phyloP scores from a whole-genome alignment of 345 rosid species.

The Luvunga scandens region DNA sequence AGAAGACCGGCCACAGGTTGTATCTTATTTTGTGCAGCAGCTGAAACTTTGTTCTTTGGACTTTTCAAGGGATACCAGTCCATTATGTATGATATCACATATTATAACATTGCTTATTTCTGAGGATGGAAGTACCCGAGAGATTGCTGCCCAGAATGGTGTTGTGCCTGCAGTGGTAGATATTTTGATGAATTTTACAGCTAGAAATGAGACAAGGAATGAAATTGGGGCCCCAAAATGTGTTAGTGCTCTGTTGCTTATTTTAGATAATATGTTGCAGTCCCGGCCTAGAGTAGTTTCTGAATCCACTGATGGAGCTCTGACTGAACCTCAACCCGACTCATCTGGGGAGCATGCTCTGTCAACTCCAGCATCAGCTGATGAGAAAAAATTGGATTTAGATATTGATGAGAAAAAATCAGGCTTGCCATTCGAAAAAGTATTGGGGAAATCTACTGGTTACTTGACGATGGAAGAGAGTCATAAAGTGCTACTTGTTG shows the following conservation, averaged over 20 bases:
- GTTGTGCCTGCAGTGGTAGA: slow-evolving; percentile 59
- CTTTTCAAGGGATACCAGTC: slow-evolving; percentile 60
- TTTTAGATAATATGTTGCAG: slow-evolving; percentile 84
- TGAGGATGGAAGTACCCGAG: slow-evolving; percentile 75
- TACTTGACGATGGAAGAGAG: slow-evolving; percentile 74
- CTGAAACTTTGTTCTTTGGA: slow-evolving; percentile 74
- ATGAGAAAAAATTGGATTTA: slow-evolving; percentile 37
- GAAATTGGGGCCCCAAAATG: slow-evolving; percentile 75
- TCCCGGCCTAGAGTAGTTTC: slow-evolving; percentile 52
- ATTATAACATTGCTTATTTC: slow-evolving; percentile 74
- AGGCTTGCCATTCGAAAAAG: slow-evolving; percentile 44
- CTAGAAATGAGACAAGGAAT: slow-evolving; percentile 43
- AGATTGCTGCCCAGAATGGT: slow-evolving; percentile 78
- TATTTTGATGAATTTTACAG: slow-evolving; percentile 63
- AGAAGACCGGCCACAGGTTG: slow-evolving; percentile 76
- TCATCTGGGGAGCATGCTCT: slow-evolving; percentile 35
- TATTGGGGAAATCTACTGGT: slow-evolving; percentile 82
- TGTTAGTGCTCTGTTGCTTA: slow-evolving; percentile 76
- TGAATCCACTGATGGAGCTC: slow-evolving; percentile 47
- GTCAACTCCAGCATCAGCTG: slow-evolving; percentile 28
- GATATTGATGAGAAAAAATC: slow-evolving; percentile 54
- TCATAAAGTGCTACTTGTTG: slow-evolving; percentile 58
- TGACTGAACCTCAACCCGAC: slow-evolving; percentile 46
- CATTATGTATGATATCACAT: slow-evolving; percentile 82
- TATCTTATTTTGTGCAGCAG: slow-evolving; percentile 77